Percentiles rank a stretch among this genome's conserved stretches.
phyloP scores from a whole-genome alignment of 2,329 filamentous ascomycete species.

The Amauroascus niger region DNA sequence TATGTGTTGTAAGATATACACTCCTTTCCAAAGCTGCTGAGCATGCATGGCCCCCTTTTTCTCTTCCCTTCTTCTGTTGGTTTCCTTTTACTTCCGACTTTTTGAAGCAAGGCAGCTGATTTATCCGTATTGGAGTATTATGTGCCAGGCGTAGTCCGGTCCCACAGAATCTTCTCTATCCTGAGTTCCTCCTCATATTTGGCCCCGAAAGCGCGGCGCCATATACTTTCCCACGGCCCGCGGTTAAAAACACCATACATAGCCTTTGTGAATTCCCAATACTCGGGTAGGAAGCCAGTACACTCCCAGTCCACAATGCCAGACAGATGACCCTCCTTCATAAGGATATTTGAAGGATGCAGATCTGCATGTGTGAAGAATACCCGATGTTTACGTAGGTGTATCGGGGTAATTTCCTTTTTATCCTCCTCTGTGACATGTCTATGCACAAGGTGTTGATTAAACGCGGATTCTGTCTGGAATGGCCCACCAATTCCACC shows the following conservation, averaged over 20 bases:
- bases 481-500: conserved; percentile 10
- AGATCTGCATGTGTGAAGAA: conserved; percentile 13
- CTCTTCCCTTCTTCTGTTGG: too few species aligned
- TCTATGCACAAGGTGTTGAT: conserved; percentile 1
- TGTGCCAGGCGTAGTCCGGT: background rate
- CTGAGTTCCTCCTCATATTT: conserved; percentile 9
- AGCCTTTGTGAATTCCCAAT: conserved; percentile 15
- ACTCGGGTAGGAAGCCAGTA: conserved; percentile 15
- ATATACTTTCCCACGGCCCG: background rate
- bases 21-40: too few species aligned
- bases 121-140: background rate
- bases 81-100: too few species aligned
- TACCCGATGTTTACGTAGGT: conserved; percentile 5
- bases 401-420: background rate
- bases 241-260: conserved; percentile 1
- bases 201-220: background rate
- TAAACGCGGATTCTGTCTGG: conserved; percentile 10
- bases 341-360: conserved; percentile 9
- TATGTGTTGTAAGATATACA: too few species aligned
- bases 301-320: conserved; percentile 14
- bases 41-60: too few species aligned
- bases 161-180: conserved; percentile 7
- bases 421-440: background rate
- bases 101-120: too few species aligned
- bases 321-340: conserved; percentile 5